Evolutionary conservation across 768 basidiomycete genomes (phyloP).

Genomic region (Rhizopogon vesiculosus): DNA sequence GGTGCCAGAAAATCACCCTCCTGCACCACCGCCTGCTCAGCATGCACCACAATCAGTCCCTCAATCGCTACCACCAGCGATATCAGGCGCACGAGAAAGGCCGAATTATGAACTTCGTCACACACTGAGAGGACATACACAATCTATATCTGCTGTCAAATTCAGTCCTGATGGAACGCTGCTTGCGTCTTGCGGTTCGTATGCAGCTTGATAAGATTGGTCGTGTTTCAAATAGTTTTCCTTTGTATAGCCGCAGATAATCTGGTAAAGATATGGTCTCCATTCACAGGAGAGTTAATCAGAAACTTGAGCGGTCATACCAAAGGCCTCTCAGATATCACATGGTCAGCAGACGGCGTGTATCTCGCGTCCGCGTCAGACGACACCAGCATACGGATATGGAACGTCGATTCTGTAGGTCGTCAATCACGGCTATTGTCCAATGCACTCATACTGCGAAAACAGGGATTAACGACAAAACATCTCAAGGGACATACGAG

Average conservation of each 20-base stretch:
- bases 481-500: slow-evolving; percentile 78
- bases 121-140: slow-evolving; percentile 71
- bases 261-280: slow-evolving; percentile 78
- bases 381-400: slow-evolving; percentile 84
- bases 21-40: slow-evolving; percentile 32
- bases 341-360: slow-evolving; percentile 82
- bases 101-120: slow-evolving; percentile 71
- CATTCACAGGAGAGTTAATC: slow-evolving; percentile 72
- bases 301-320: slow-evolving; percentile 73
- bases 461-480: slow-evolving; percentile 66
- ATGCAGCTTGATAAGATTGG: background rate
- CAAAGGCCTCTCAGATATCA: slow-evolving; percentile 82
- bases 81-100: slow-evolving; percentile 27
- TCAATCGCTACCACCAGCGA: slow-evolving; percentile 30
- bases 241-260: slow-evolving; percentile 65
- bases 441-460: background rate
- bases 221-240: background rate
- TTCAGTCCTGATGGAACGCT: slow-evolving; percentile 87
- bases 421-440: slow-evolving; percentile 3
- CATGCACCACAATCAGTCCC: slow-evolving; percentile 26
- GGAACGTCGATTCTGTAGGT: slow-evolving; percentile 79
- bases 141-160: slow-evolving; percentile 83
- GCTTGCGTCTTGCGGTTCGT: slow-evolving; percentile 84
- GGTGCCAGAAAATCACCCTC: slow-evolving; percentile 55
- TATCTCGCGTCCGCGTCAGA: slow-evolving; percentile 91